Conservation (phyloP, 176 grass and related monocot species). For the Calamus simplicifolius region DNA sequence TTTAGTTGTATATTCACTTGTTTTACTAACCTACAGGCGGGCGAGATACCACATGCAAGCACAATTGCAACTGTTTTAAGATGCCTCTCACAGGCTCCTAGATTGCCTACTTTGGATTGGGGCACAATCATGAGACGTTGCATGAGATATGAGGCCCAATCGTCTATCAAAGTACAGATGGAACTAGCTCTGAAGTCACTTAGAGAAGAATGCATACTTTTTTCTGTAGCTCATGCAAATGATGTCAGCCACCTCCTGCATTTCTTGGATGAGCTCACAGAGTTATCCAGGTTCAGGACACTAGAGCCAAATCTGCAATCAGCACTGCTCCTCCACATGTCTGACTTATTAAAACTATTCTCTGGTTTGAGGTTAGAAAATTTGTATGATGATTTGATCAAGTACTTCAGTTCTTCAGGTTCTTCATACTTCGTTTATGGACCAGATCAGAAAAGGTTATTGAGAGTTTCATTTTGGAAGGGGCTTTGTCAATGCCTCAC, state of each 20-base stretch:
- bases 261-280: constrained; percentile 76
- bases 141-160: constrained; percentile 57
- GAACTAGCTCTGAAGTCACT: constrained; percentile 28
- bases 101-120: constrained; percentile 75
- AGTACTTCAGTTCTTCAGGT: constrained; percentile 45
- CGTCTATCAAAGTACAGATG: constrained; percentile 23
- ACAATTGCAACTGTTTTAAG: constrained; percentile 66
- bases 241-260: constrained; percentile 56
- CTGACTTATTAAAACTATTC: constrained; percentile 57
- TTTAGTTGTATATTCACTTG: constrained; percentile 17
- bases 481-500: constrained; percentile 46
- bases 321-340: constrained; percentile 56
- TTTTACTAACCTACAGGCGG: constrained; percentile 35
- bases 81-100: constrained; percentile 72
- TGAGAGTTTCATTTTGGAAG: constrained; percentile 80
- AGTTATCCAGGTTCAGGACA: constrained; percentile 67
- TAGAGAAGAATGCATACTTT: constrained; percentile 62
- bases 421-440: constrained; percentile 44
- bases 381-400: constrained; percentile 46
- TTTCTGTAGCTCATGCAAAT: constrained; percentile 66
- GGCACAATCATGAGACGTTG: constrained; percentile 51
- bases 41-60: constrained; percentile 30
- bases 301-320: constrained; percentile 59
- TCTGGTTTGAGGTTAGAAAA: constrained; percentile 71
- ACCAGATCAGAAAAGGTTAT: constrained; percentile 42